phyloP scores from a whole-genome alignment of 345 rosid genomes.

The Pistacia vera region DNA sequence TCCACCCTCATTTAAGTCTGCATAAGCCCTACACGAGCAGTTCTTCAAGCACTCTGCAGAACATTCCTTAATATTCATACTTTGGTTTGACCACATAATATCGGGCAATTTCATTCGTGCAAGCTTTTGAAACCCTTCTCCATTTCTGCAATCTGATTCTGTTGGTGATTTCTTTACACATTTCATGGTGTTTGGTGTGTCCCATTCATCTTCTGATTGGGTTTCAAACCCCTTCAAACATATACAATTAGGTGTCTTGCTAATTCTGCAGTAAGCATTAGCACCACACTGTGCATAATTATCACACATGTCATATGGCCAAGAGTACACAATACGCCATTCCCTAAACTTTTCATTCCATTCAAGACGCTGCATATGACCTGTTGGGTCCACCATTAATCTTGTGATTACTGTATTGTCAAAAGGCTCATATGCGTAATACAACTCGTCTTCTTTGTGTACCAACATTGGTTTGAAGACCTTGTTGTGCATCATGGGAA shows the following conservation, averaged over 20 bases:
- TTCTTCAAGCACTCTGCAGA: constrained; percentile 1
- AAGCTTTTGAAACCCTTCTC: constrained; percentile 17
- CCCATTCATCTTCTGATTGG: constrained; percentile 7
- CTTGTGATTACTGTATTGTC: constrained; percentile 16
- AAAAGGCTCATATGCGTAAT: constrained; percentile 23
- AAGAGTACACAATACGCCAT: not conserved
- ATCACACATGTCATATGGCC: constrained; percentile 31
- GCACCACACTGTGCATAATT: constrained; percentile 30
- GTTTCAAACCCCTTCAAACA: constrained; percentile 21
- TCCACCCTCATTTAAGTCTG: constrained; percentile 3
- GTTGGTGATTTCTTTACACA: not conserved
- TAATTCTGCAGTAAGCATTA: constrained; percentile 11
- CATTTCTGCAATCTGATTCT: constrained; percentile 15
- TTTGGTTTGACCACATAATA: constrained; percentile 2
- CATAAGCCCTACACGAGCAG: not conserved
- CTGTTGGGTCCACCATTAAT: constrained; percentile 14
- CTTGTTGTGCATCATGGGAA: constrained; percentile 29
- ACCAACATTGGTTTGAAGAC: constrained; percentile 21
- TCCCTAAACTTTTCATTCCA: constrained; percentile 12
- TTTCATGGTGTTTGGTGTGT: not conserved
- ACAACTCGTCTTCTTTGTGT: constrained; percentile 8
- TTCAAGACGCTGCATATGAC: constrained; percentile 16
- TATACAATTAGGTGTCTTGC: not conserved
- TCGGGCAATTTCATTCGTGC: constrained; percentile 24
- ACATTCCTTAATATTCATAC: constrained; percentile 26